Evolutionary conservation across 2,329 filamentous ascomycete species (phyloP), one percentile per base, ranked within the genome.

Genomic region (Alternaria alternata): DNA sequence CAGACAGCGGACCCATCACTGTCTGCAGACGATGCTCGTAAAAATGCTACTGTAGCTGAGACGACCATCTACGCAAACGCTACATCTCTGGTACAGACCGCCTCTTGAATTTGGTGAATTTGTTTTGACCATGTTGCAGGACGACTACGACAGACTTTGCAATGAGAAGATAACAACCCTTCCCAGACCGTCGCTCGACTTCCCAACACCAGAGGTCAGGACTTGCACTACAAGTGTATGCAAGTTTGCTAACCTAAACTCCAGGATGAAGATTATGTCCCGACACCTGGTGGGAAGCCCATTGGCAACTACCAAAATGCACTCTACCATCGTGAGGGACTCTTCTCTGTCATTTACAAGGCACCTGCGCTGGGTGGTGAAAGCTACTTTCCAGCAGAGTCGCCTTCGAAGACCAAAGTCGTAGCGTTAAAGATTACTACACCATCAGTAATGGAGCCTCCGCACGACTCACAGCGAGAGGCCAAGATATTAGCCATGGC

Each of bases 381-480:
- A 3, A 71, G 78, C 32, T 80, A 62, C 66, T 75, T 65, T 48
- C 63, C 69, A 9, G 44, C 68, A 20, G 63, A 68, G 16, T 61
- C 60, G 14, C 52, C 67, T 18, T 56, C 62, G 6, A 70, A 61
- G 57, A 67, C 55, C 54, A 71, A 51, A 51, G 66, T 86, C 11
- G 83, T 90, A 6, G 95, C 94, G 2, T 82, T 99, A 49, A 99
- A 99, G 76, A 88, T 97, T 60, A 96, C 95, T 36, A 88, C 88
- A 28, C 89, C 92, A 32, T 89, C 89, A 38, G 83, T 85, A 54
- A 88, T 90, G 80, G 85, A 89, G 38, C 88, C 91, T 59, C 95
- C 95, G 9, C 95, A 99, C 78, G 89, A 96, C 74, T 90, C 93
- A 1, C 81, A 85, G 47, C 88, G 92, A 43, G 95, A 99, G 81